These are phyloP conservation scores for Paramyrothecium sp. DNA, from an alignment of 2,329 filamentous ascomycete species.

Conservation along the genomic window DNA sequence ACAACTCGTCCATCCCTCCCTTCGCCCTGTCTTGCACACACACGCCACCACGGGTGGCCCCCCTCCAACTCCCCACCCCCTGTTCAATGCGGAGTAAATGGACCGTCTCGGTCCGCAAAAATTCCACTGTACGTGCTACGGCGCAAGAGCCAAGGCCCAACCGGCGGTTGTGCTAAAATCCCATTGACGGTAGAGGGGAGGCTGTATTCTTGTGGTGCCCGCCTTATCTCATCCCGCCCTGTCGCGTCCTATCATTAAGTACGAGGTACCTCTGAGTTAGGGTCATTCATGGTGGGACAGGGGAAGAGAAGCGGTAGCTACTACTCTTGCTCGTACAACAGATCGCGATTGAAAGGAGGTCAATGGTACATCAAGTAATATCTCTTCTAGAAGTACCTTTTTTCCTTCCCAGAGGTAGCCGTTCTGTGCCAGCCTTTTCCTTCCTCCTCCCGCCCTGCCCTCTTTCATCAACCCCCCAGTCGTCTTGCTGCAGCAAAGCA, in stretches of 20 bases:
- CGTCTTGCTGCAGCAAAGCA: neutral
- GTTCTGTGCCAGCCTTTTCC: neutral
- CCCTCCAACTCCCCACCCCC: neutral
- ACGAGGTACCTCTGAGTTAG: neutral
- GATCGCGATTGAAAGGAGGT: neutral
- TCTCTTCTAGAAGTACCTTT: neutral
- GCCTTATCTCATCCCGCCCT: neutral
- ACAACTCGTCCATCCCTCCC: neutral
- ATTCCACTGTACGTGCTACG: neutral
- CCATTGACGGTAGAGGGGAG: neutral
- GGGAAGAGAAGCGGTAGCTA: neutral
- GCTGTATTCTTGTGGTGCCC: neutral
- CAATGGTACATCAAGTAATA: neutral
- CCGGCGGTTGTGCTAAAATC: neutral
- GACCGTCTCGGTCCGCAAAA: neutral
- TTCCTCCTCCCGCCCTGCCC: neutral
- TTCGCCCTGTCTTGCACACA: neutral
- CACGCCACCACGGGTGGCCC: neutral
- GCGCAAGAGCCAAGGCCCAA: neutral
- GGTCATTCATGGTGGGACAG: neutral
- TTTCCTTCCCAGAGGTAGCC: neutral
- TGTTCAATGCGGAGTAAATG: neutral
- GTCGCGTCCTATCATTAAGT: neutral
- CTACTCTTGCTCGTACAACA: neutral
- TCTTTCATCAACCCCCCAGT: neutral